Evolutionary conservation across 2,329 filamentous ascomycete species (phyloP), one percentile per base, ranked within the genome.

Genomic region (Colletotrichum gigasporum): DNA sequence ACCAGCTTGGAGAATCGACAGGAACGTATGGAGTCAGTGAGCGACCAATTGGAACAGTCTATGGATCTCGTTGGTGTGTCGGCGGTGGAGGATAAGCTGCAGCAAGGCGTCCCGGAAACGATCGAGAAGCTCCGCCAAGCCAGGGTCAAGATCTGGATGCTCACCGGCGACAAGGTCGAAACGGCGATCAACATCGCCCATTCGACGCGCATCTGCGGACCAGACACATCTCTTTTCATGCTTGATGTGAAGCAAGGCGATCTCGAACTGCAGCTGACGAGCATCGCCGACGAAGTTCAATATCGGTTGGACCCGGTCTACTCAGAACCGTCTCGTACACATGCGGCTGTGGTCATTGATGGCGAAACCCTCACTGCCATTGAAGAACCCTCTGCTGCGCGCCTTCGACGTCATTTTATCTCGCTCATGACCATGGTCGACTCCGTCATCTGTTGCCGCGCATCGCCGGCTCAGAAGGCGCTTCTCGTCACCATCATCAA

Each of bases 141-240:
- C 14, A 93, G 93, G 66, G 95, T 96, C 76, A 95, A 93, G 75
- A 88, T 96, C 64, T 96, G 93, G 93, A 96, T 96, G 93, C 81
- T 96, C 53, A 96, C 93, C 2, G 93, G 93, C n/a, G 93, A 96
- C 73, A 95, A 94, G 75, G 87, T 92, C 24, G 92, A 96, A 76
- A 96, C 92, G 0, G 92, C 92, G 41, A 93, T 96, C 77, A 96
- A 95, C 69, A 94, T 95, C 69, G 92, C 91, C 0, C 90, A 96
- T 71, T 94, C 93, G 0, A 84, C 84, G 5, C 79, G 83, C 7
- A 80, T 86, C 11, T 94, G 92, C 71, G 87, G 89, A 24, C 84
- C 94, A 8, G 91, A 91, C 51, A 96, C 92, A 1, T 88, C 89
- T 4, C 79, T 96, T n/a, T 92, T 90, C 34, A 87, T 96, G 16